phyloP scores from a whole-genome alignment of 352 stramenopile species.

The Globisporangium abappressorium region DNA sequence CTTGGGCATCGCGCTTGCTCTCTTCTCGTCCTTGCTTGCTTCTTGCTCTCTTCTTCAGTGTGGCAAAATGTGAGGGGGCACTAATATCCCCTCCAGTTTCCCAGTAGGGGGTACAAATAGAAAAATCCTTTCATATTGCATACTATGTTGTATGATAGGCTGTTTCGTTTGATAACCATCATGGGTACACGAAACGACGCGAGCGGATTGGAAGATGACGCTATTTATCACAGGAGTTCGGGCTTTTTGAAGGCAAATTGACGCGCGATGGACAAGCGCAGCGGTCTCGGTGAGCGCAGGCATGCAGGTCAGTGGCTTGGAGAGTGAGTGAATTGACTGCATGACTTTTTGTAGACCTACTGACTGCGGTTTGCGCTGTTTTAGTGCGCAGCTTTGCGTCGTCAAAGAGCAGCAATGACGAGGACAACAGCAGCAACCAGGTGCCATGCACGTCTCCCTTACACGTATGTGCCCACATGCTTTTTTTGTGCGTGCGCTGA shows the following conservation, averaged over 20 bases:
- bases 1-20: constrained; percentile 52
- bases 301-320: neutral
- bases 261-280: constrained; percentile 15
- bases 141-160: neutral
- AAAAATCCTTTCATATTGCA: neutral
- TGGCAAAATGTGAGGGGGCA: neutral
- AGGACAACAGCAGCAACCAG: constrained; percentile 28
- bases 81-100: neutral
- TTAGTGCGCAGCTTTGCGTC: constrained; percentile 11
- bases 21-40: neutral
- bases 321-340: neutral
- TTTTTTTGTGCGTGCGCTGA: neutral
- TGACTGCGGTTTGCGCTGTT: neutral
- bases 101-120: neutral
- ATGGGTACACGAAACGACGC: constrained; percentile 15
- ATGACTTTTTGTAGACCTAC: neutral
- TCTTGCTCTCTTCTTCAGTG: neutral
- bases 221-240: constrained; percentile 1
- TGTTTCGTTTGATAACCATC: constrained; percentile 3
- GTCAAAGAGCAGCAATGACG: constrained; percentile 7
- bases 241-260: neutral
- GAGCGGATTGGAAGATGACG: neutral
- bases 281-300: constrained; percentile 6
- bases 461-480: neutral
- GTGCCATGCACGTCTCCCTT: constrained; percentile 12